These are phyloP conservation scores for Podospora pseudoanserina DNA, from an alignment of 495 filamentous ascomycete genomes.

Conservation along the genomic window DNA sequence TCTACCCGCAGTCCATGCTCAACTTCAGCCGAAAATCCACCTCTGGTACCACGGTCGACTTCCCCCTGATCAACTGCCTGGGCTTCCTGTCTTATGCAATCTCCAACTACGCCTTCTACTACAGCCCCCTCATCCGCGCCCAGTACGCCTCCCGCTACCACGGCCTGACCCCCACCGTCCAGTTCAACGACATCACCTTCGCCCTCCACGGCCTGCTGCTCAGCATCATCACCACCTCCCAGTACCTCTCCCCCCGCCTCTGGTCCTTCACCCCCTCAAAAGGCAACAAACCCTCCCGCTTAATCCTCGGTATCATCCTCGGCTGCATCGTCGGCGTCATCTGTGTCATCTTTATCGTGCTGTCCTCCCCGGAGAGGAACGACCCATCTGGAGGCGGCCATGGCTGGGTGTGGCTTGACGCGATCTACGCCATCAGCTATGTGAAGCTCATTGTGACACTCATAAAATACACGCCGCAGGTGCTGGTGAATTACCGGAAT, in stretches of 20 bases:
- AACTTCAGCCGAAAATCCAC: slow-evolving; percentile 75
- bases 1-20: slow-evolving; percentile 82
- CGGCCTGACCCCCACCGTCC: slow-evolving; percentile 73
- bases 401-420: slow-evolving; percentile 47
- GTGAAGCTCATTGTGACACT: slow-evolving; percentile 85
- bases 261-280: slow-evolving; percentile 71
- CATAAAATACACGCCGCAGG: slow-evolving; percentile 90
- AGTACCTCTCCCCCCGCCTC: slow-evolving; percentile 64
- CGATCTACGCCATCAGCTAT: slow-evolving; percentile 74
- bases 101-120: slow-evolving; percentile 70
- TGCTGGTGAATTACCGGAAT: slow-evolving; percentile 73
- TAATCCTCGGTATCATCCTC: slow-evolving; percentile 63
- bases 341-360: slow-evolving; percentile 53
- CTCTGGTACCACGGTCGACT: slow-evolving; percentile 79
- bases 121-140: slow-evolving; percentile 66
- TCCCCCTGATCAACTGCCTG: slow-evolving; percentile 74
- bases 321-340: slow-evolving; percentile 60
- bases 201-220: slow-evolving; percentile 71
- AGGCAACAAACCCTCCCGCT: slow-evolving; percentile 53
- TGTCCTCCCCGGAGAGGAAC: slow-evolving; percentile 52
- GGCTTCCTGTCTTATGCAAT: slow-evolving; percentile 78
- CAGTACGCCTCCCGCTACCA: slow-evolving; percentile 83
- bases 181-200: slow-evolving; percentile 86
- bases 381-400: slow-evolving; percentile 11
- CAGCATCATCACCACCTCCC: slow-evolving; percentile 61